Conservation (phyloP, 768 basidiomycete species). For the Phallus indusiatus region DNA sequence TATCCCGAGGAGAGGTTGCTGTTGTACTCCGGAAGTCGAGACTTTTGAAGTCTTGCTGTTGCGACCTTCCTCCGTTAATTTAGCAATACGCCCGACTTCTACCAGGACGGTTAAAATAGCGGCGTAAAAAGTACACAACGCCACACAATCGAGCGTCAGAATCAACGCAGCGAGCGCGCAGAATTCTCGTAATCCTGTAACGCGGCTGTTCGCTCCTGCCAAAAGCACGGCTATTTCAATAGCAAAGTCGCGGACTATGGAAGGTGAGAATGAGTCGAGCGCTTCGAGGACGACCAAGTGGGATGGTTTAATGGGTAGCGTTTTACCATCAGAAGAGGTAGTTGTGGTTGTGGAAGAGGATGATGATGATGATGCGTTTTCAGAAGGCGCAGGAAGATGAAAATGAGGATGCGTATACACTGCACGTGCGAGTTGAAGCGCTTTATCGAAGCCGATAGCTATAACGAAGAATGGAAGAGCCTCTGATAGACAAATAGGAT, state of each 20-base stretch:
- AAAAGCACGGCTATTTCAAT: slow-evolving; percentile 86
- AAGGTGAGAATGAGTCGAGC: slow-evolving; percentile 65
- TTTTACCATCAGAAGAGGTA: too few relatives aligned
- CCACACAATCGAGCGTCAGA: slow-evolving; percentile 75
- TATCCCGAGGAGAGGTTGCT: neutral
- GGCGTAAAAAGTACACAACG: slow-evolving; percentile 85
- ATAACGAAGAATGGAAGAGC: slow-evolving; percentile 97
- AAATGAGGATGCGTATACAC: slow-evolving; percentile 79
- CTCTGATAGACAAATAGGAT: slow-evolving; percentile 88
- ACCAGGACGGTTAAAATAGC: slow-evolving; percentile 92
- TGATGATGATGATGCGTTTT: slow-evolving; percentile 18
- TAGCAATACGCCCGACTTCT: slow-evolving; percentile 44
- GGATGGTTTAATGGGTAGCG: slow-evolving; percentile 52
- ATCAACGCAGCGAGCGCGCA: slow-evolving; percentile 91
- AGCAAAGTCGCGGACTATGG: slow-evolving; percentile 86
- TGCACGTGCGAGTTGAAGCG: slow-evolving; percentile 79
- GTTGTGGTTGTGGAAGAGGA: slow-evolving; percentile 27
- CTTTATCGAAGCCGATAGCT: slow-evolving; percentile 97
- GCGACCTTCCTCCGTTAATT: neutral
- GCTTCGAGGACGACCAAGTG: slow-evolving; percentile 80
- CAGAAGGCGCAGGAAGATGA: slow-evolving; percentile 21
- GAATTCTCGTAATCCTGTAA: slow-evolving; percentile 86
- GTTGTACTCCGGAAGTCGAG: neutral
- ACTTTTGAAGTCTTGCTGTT: slow-evolving; percentile 4
- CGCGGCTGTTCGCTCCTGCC: slow-evolving; percentile 78